Evolutionary conservation across 495 filamentous ascomycete species (phyloP), one percentile per base, ranked within the genome.

Genomic region (Penicillium longicatenatum): DNA sequence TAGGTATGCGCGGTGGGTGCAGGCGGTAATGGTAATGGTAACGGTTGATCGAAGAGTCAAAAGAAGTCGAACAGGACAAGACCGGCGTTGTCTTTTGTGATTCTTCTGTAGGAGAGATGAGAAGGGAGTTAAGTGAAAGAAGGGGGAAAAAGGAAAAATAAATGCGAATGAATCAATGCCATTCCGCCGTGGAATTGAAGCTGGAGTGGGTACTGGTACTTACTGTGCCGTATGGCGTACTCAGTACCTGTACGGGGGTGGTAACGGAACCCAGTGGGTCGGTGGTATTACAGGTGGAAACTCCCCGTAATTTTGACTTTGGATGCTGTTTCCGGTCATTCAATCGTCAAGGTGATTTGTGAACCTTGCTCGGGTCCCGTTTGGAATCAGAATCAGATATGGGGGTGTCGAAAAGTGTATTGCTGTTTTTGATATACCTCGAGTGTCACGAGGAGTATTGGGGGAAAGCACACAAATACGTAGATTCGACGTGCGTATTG

Each of bases 131-230:
- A 24, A 33, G 29, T 35, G 37, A 43, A 55, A 35, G 37, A 43
- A 55, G 53, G 61, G 35, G 52, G 52, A 64, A 62, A 71, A 64
- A 56, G 45, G 24, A 30, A 48, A 29, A 48, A 48, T 48, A 29
- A 66, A 67, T 67, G 61, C 63, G 66, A 64, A 69, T 69, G 59
- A 69, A 65, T 57, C 49, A 65, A 60, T 62, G 60, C 60, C 53
- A 57, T 54, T 59, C 60, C 63, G 52, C 46, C 58, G 31, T 64
- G 57, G 62, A 59, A 58, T 64, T 66, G 60, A 66, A 70, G 65
- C 65, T 66, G 65, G 60, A 69, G 68, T 66, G 67, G 65, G 60
- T 66, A 63, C 43, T 58, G 62, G 52, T 65, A 65, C 56, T 63
- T 61, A 62, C 58, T n/a, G n/a, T n/a, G 41, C 50, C 42, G 52